Conservation (phyloP, 768 basidiomycete species). For the Phylloporus sp. region DNA sequence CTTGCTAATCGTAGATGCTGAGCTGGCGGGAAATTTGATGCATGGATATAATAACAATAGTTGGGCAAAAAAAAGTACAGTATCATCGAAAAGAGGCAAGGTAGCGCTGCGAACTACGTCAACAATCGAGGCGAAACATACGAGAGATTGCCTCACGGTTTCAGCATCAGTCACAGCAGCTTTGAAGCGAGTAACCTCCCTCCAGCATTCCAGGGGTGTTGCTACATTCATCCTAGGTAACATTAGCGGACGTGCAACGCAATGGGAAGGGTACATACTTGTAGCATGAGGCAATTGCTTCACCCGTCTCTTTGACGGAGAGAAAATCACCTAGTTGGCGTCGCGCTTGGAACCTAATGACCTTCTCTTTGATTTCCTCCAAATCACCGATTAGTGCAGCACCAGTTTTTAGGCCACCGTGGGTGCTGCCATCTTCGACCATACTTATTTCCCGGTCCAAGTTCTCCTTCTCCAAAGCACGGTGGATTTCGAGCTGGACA, state of each 20-base stretch:
- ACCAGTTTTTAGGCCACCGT: constrained; percentile 50
- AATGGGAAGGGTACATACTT: constrained; percentile 37
- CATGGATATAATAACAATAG: background rate
- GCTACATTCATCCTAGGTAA: constrained; percentile 36
- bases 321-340: constrained; percentile 51
- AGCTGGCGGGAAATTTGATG: background rate
- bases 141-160: constrained; percentile 42
- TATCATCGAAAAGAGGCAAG: constrained; percentile 51
- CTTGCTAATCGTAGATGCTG: background rate
- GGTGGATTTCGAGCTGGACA: constrained; percentile 69
- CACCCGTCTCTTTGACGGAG: constrained; percentile 50
- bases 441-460: constrained; percentile 64
- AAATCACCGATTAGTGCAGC: constrained; percentile 66
- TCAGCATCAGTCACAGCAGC: constrained; percentile 62
- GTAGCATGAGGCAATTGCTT: constrained; percentile 71
- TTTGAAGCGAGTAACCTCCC: constrained; percentile 67
- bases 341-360: constrained; percentile 63
- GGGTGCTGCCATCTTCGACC: constrained; percentile 39
- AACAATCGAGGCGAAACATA: constrained; percentile 5
- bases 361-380: constrained; percentile 65
- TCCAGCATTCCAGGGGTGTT: constrained; percentile 69
- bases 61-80: too few species aligned
- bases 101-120: constrained; percentile 45
- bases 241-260: background rate
- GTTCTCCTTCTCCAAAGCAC: constrained; percentile 83